phyloP scores from a whole-genome alignment of 2,329 filamentous ascomycete species.

The Sphaerulina vaccinii region DNA sequence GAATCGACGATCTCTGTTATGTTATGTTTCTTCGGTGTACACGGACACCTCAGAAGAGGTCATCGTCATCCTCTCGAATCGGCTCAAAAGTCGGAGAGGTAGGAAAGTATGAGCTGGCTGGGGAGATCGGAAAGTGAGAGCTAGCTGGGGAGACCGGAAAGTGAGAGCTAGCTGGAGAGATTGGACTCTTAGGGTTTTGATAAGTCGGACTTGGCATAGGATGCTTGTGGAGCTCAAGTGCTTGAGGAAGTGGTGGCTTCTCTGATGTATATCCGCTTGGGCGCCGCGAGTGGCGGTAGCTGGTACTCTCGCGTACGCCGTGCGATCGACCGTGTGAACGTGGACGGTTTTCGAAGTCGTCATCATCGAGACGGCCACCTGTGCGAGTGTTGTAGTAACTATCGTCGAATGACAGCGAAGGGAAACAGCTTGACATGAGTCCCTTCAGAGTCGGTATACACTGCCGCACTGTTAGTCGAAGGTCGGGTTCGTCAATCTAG shows the following conservation, averaged over 20 bases:
- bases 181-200: background rate
- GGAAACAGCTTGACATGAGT: conserved; percentile 18
- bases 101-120: too few species aligned
- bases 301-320: background rate
- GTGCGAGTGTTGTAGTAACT: conserved; percentile 11
- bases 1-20: too few species aligned
- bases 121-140: background rate
- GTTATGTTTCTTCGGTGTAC: too few species aligned
- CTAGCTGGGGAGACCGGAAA: background rate
- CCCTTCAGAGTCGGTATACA: conserved; percentile 19
- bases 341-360: too few species aligned
- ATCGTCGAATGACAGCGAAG: conserved; percentile 13
- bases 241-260: background rate
- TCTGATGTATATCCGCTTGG: background rate
- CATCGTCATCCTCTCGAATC: too few species aligned
- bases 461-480: background rate
- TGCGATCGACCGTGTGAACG: background rate
- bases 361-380: background rate
- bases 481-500: background rate
- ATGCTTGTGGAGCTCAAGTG: conserved; percentile 2
- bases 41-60: too few species aligned
- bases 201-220: background rate
- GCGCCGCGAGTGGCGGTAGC: background rate
- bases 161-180: background rate
- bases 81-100: too few species aligned